Conservation (phyloP, 805 yeast genomes). For the Sporopachydermia quercuum region DNA sequence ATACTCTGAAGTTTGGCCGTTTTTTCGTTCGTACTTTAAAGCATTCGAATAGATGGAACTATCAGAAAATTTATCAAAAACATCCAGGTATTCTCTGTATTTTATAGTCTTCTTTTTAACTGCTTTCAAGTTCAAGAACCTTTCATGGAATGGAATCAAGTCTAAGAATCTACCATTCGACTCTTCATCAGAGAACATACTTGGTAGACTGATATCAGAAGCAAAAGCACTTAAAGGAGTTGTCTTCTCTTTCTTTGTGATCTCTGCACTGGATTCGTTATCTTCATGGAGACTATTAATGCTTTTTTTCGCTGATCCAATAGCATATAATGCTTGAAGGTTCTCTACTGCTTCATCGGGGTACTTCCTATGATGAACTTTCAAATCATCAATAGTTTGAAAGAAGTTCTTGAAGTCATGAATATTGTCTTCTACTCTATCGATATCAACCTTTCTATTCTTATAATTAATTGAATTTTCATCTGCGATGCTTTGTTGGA, state of each 20-base stretch:
- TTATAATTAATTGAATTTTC: conserved; percentile 4
- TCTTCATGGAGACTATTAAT: too few relatives aligned
- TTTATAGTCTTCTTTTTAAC: conserved; percentile 19
- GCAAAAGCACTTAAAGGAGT: conserved; percentile 32
- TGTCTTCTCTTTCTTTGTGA: conserved; percentile 11
- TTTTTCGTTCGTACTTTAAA: conserved; percentile 14
- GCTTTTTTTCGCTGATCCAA: conserved; percentile 4
- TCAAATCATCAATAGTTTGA: conserved; percentile 18
- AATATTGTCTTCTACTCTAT: conserved; percentile 12
- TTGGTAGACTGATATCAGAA: conserved; percentile 30
- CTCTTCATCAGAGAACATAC: conserved; percentile 45
- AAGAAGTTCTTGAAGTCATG: conserved; percentile 24
- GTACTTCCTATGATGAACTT: conserved; percentile 17
- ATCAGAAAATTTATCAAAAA: conserved; percentile 26
- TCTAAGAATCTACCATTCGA: conserved; percentile 51
- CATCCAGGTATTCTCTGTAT: conserved; percentile 36
- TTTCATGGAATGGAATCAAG: conserved; percentile 32
- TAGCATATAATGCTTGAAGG: conserved; percentile 10
- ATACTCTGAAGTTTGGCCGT: conserved; percentile 25
- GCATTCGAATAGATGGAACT: conserved; percentile 11
- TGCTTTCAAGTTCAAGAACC: conserved; percentile 34
- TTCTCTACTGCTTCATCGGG: conserved; percentile 18
- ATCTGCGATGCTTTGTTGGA: conserved; percentile 9
- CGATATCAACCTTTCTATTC: conserved; percentile 8
- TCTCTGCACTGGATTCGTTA: conserved; percentile 16